Evolutionary conservation across 1,284 basidiomycete species (phyloP).

Genomic region (Ceratobasidium sp.): DNA sequence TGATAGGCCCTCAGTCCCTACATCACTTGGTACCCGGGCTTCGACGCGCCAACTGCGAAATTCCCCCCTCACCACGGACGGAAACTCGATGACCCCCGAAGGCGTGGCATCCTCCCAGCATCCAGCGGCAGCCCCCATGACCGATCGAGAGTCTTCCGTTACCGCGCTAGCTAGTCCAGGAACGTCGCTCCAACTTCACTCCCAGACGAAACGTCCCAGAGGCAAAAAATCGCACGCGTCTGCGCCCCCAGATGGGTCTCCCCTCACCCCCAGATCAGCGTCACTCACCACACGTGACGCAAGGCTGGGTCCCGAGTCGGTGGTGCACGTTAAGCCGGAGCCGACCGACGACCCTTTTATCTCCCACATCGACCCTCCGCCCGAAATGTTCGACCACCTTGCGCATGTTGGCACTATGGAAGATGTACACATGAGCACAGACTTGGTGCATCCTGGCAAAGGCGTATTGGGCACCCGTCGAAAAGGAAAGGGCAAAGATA

Average conservation of each 20-base stretch:
- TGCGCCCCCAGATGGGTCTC: background rate
- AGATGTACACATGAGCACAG: background rate
- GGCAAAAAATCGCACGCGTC: slow-evolving; percentile 29
- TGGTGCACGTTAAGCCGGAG: slow-evolving; percentile 34
- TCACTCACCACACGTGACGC: slow-evolving; percentile 37
- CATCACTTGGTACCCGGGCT: slow-evolving; percentile 18
- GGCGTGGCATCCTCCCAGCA: slow-evolving; percentile 13
- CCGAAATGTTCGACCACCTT: slow-evolving; percentile 6
- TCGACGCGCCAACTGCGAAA: slow-evolving; percentile 16
- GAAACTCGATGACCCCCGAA: slow-evolving; percentile 24
- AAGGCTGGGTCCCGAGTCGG: slow-evolving; percentile 2
- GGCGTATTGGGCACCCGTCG: slow-evolving; percentile 11
- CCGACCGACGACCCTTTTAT: slow-evolving; percentile 41
- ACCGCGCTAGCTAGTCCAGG: slow-evolving; percentile 29
- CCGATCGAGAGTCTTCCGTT: slow-evolving; percentile 37
- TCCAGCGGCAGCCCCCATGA: slow-evolving; percentile 18
- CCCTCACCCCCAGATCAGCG: slow-evolving; percentile 10
- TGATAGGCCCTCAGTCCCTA: slow-evolving; percentile 26
- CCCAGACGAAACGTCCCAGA: slow-evolving; percentile 30
- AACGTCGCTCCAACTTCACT: slow-evolving; percentile 4
- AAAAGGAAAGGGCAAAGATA: slow-evolving; percentile 46
- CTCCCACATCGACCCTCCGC: slow-evolving; percentile 33
- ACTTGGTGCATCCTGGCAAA: background rate
- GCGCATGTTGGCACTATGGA: background rate
- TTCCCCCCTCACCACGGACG: slow-evolving; percentile 34